Evolutionary conservation across 176 grass and related monocot genomes (phyloP), one percentile per base, ranked within the genome.

Genomic region (Avena atlantica): DNA sequence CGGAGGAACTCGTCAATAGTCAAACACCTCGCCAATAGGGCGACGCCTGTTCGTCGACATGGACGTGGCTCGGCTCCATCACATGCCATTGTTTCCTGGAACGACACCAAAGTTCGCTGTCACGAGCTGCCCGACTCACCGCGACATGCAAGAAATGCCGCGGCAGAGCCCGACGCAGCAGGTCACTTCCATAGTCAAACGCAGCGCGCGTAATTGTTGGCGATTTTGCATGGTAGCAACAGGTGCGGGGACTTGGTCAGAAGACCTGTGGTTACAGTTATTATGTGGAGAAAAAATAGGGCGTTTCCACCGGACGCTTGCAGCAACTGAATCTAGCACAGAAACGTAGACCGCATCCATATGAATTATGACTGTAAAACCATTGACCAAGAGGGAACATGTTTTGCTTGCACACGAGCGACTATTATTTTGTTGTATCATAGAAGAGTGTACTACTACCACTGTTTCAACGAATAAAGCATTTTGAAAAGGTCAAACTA

Each of bases 21-120:
- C 70, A 51, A 52, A 72, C 15, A 63, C 83, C 83, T 52, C 23
- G 14, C 21, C 47, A 13, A 7, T 9, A 75, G 71, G 69, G 72
- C 72, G 72, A 29, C 47, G 47, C 47, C 72, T 48, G 72, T 75
- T 75, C 23, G 72, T 50, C 72, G 72, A 52, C 72, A 75, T 50
- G 20, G 70, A 48, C 69, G 40, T 11, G 19, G 55, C 76, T 55
- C 52, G 4, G 17, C 31, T n/a, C 19, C 6, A 57, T 79, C 76
- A 80, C 78, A 64, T 50, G 79, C 61, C 79, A 16, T 13, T 51
- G 72, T 2, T 75, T 75, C 72, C 72, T 27, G 13, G 47, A 75
- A 75, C 72, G 72, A 9, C 72, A 75, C 72, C 29, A 31, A 23
- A 10, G 1, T 2, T 75, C 72, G 47, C 72, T 75, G 47, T 75